Evolutionary conservation across 176 grass and related monocot species (phyloP), one percentile per base, ranked within the genome.

Genomic region (Guadua angustifolia): DNA sequence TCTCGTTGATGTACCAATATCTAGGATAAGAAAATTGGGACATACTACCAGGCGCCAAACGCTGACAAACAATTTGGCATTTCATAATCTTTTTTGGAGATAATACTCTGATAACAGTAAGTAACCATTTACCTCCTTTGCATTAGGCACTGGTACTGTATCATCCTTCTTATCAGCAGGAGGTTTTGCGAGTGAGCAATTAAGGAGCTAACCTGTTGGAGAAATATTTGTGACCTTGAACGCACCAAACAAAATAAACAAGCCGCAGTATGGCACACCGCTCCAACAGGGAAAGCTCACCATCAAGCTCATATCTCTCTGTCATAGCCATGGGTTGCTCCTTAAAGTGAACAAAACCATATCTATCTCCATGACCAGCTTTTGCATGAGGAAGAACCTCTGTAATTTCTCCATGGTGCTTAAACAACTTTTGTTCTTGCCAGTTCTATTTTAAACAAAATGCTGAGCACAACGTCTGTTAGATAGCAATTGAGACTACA

Each of bases 291-390:
- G 38, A 53, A 33, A 79, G 38, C 76, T 91, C 62, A 95, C 95
- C 95, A 65, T 87, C 83, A 66, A 98, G 75, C 82, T 98, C 89
- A 88, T 98, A 95, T 88, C 77, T 93, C 87, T 1, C 90, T 90
- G 35, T 88, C 89, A 95, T 98, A 29, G 87, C 95, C 80, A 79
- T 93, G 62, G 78, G 73, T 6, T 80, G 61, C 44, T 98, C 87
- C 84, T 90, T 93, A 61, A 98, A 98, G 89, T 98, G 93, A 75
- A 98, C 91, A 90, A 98, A 98, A 81, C 91, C 95, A 50, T 90
- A 98, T 66, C 91, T 86, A 77, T 95, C 95, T 79, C 92, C 89
- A 82, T 98, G 93, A 6, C 95, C 95, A 82, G 79, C 25, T 87
- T 93, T 98, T 86, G 91, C 71, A 63, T 93, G 93, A 44, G 93